Evolutionary conservation across 495 filamentous ascomycete genomes (phyloP).

Genomic region (Annulohypoxylon moriforme): DNA sequence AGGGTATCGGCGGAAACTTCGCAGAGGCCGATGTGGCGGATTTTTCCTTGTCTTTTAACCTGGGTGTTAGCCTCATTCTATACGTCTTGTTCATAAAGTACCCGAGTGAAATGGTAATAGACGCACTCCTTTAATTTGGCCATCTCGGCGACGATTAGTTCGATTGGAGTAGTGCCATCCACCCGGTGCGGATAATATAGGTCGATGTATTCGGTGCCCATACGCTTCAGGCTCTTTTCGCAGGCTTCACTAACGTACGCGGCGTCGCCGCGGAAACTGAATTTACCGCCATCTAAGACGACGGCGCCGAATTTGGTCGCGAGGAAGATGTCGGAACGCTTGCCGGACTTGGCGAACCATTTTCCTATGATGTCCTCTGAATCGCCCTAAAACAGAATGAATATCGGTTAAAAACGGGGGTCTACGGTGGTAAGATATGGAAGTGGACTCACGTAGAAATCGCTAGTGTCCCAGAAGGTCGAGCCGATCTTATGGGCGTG

Average conservation of each 20-base stretch:
- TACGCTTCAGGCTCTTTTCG: slow-evolving; percentile 58
- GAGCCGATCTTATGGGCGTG: slow-evolving; percentile 63
- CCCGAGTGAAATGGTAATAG: too few species aligned
- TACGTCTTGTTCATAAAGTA: too few species aligned
- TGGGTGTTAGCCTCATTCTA: background rate
- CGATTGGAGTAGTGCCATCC: slow-evolving; percentile 56
- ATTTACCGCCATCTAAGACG: slow-evolving; percentile 14
- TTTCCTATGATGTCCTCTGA: slow-evolving; percentile 66
- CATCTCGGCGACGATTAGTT: slow-evolving; percentile 59
- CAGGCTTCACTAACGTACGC: slow-evolving; percentile 62
- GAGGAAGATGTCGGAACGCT: slow-evolving; percentile 67
- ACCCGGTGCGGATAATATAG: slow-evolving; percentile 56
- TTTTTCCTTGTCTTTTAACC: slow-evolving; percentile 60
- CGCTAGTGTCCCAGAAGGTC: slow-evolving; percentile 70
- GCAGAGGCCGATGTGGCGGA: slow-evolving; percentile 68
- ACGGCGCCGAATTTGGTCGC: slow-evolving; percentile 66
- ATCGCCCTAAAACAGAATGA: slow-evolving; percentile 50
- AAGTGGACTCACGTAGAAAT: slow-evolving; percentile 50
- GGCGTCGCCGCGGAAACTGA: slow-evolving; percentile 54
- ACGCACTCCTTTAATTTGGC: slow-evolving; percentile 61
- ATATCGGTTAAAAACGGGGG: too few species aligned
- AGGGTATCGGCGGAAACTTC: slow-evolving; percentile 67
- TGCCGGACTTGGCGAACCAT: slow-evolving; percentile 66
- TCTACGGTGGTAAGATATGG: background rate
- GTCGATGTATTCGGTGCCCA: slow-evolving; percentile 62